Evolutionary conservation across 1,284 basidiomycete genomes (phyloP), one percentile per base, ranked within the genome.

Genomic region (Cutaneotrichosporon daszewskae): DNA sequence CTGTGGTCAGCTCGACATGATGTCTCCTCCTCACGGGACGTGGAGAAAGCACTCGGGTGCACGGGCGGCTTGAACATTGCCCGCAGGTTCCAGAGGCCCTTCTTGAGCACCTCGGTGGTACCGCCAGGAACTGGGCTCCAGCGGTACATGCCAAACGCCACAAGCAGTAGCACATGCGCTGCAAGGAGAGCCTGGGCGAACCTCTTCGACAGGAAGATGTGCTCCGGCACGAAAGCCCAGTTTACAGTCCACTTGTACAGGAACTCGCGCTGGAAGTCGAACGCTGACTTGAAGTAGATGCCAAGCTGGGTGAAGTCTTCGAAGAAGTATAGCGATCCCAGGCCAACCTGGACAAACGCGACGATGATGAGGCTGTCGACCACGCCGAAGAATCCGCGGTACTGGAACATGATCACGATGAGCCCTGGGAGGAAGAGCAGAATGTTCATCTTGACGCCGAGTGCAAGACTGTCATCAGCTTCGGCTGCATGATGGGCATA

Each of bases 221-320:
- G 72, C 62, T 92, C 86, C 18, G 77, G 71, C 2, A 98, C 55
- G 60, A 96, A 87, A 26, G 88, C 79, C 92, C 95, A 98, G 64
- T 98, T 98, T 51, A 97, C 92, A 0, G 94, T 97, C 94, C 94
- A 99, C 64, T 87, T 82, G 73, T 87, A 95, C 27, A 95, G 72
- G 72, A 99, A 99, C 12, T 82, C 77, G 12, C 95, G 82, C 2
- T 82, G 82, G 45, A 99, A 76, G 64, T 98, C 83, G 66, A 95
- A 99, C 1, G 95, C 84, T 9, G 78, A 78, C 11, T 68, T 71
- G 29, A 89, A 59, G 71, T 99, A 99, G 14, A 80, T 74, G n/a
- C 39, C 24, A 14, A 53, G 45, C 22, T 53, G 36, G 3, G 40
- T 33, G 17, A 40, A 33, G 13, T 32, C 12, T 5, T 53, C 45